Conservation (phyloP, 2,329 filamentous ascomycete genomes). For the Colletotrichum costaricense region DNA sequence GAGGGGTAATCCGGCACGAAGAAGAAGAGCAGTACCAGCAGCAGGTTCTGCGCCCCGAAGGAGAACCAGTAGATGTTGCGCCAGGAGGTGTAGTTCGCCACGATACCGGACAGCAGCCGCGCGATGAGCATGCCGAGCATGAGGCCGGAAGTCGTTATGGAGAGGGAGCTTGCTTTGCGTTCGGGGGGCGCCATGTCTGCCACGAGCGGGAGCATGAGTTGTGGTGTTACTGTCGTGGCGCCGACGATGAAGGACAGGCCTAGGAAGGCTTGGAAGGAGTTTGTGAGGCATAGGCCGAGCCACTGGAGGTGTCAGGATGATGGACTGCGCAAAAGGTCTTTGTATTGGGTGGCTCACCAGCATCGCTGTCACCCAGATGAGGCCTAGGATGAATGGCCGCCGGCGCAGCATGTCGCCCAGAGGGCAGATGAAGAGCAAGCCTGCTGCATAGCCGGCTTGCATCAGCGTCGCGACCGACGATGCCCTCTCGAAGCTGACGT, state of each 20-base stretch:
- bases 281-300: slow-evolving; percentile 78
- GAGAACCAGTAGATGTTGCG: slow-evolving; percentile 83
- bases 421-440: slow-evolving; percentile 80
- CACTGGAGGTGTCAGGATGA: slow-evolving; percentile 53
- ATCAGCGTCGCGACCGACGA: slow-evolving; percentile 78
- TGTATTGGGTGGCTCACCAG: slow-evolving; percentile 59
- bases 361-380: slow-evolving; percentile 76
- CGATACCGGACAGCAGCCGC: slow-evolving; percentile 78
- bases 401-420: slow-evolving; percentile 77
- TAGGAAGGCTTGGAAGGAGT: slow-evolving; percentile 72
- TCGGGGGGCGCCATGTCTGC: slow-evolving; percentile 80
- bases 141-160: slow-evolving; percentile 80
- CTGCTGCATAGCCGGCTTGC: slow-evolving; percentile 82
- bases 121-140: slow-evolving; percentile 82
- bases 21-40: slow-evolving; percentile 73
- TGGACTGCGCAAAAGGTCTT: fast-evolving
- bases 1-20: slow-evolving; percentile 86
- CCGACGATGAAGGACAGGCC: slow-evolving; percentile 79
- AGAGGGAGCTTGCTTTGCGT: slow-evolving; percentile 75
- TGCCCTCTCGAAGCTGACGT: slow-evolving; percentile 76
- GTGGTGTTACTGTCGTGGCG: slow-evolving; percentile 84
- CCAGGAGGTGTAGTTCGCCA: slow-evolving; percentile 81
- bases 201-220: slow-evolving; percentile 83
- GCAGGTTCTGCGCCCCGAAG: slow-evolving; percentile 75
- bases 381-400: slow-evolving; percentile 74